Percentiles rank a stretch among this genome's conserved stretches.
These are phyloP conservation scores for Prunus fruticosa DNA, from an alignment of 306 rosid genomes.

Conservation along the genomic window DNA sequence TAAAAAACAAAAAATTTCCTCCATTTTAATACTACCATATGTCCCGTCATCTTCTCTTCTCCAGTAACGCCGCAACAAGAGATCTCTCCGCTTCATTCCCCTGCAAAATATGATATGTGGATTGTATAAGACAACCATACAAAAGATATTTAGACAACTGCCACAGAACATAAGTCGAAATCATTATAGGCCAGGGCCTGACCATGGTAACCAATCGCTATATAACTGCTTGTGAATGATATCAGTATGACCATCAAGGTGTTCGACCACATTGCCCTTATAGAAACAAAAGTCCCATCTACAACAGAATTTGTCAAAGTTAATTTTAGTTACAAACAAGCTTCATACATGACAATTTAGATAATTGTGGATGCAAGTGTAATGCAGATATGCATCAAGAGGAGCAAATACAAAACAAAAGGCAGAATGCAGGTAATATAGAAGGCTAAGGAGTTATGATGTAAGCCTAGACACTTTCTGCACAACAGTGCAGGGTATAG, in stretches of 20 bases:
- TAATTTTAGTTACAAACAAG: constrained; percentile 13
- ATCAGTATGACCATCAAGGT: constrained; percentile 90
- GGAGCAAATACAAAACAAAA: not conserved
- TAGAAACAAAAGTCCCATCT: constrained; percentile 90
- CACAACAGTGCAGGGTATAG: not conserved
- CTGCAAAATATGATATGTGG: constrained; percentile 34
- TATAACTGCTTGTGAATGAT: constrained; percentile 62
- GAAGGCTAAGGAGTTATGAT: not conserved
- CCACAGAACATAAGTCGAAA: constrained; percentile 1
- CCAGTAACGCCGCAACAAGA: constrained; percentile 80
- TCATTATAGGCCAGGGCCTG: not conserved
- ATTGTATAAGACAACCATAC: not conserved
- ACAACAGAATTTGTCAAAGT: constrained; percentile 32
- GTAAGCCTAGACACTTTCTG: not conserved
- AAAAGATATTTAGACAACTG: not conserved
- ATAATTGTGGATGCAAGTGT: not conserved
- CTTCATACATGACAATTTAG: not conserved
- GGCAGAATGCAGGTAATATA: not conserved
- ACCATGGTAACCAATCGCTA: constrained; percentile 87
- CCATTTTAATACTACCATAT: constrained; percentile 53
- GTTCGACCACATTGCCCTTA: constrained; percentile 71
- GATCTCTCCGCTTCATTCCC: constrained; percentile 83
- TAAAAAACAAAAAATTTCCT: constrained; percentile 9
- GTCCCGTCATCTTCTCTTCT: constrained; percentile 94
- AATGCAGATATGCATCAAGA: not conserved